Conservation (phyloP, 1,139 yeast species). For the Kodamaea plutei region DNA sequence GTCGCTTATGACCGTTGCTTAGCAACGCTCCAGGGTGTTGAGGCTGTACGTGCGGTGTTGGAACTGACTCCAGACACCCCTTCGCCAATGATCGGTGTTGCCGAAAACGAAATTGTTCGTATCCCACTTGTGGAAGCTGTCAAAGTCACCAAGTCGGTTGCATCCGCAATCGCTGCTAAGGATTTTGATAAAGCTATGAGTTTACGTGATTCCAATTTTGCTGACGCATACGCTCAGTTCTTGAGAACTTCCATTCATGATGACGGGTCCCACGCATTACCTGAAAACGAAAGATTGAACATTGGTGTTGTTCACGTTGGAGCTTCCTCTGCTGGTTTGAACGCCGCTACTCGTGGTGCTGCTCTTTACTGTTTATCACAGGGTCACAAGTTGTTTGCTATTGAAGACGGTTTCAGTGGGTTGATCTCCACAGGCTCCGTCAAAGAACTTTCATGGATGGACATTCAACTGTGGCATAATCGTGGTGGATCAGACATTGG, state of each 20-base stretch:
- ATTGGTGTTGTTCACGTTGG: conserved; percentile 80
- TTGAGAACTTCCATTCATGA: conserved; percentile 67
- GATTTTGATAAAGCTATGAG: conserved; percentile 64
- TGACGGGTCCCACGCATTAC: conserved; percentile 53
- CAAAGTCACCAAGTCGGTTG: conserved; percentile 63
- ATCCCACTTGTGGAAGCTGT: conserved; percentile 74
- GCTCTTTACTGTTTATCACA: conserved; percentile 70
- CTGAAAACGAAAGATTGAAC: conserved; percentile 51
- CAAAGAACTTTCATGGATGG: conserved; percentile 58
- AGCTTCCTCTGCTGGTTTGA: conserved; percentile 82
- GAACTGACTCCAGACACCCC: conserved; percentile 68
- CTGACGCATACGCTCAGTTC: conserved; percentile 68
- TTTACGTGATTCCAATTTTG: conserved; percentile 68
- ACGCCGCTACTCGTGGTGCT: conserved; percentile 72
- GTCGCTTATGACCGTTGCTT: conserved; percentile 73
- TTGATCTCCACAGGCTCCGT: conserved; percentile 73
- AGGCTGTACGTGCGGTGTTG: conserved; percentile 73
- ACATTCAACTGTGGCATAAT: conserved; percentile 71
- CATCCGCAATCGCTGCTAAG: conserved; percentile 55
- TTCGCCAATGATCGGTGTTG: conserved; percentile 71
- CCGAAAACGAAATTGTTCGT: conserved; percentile 67
- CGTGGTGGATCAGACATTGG: conserved; percentile 81
- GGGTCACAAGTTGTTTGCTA: conserved; percentile 72
- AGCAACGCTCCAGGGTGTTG: conserved; percentile 81
- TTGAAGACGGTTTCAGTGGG: conserved; percentile 74